Evolutionary conservation across 495 filamentous ascomycete genomes (phyloP).

Genomic region (Trichoderma orchidacearum): DNA sequence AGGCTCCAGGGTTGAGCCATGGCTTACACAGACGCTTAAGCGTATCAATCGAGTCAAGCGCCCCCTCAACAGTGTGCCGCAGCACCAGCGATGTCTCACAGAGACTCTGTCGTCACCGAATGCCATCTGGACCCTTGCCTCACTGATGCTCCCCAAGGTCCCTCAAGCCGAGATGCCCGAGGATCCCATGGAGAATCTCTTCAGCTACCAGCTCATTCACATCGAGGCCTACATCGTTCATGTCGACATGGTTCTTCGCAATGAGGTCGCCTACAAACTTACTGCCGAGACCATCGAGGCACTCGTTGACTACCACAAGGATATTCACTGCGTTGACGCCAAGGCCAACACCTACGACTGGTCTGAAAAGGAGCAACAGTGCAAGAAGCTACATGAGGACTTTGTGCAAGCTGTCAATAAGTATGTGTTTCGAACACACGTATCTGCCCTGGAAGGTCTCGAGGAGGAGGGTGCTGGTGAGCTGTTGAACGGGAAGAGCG

Average conservation of each 20-base stretch:
- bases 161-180: slow-evolving; percentile 77
- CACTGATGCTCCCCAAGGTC: slow-evolving; percentile 84
- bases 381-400: slow-evolving; percentile 96
- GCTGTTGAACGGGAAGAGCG: slow-evolving; percentile 78
- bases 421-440: slow-evolving; percentile 88
- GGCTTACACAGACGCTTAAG: slow-evolving; percentile 94
- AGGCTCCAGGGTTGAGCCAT: slow-evolving; percentile 87
- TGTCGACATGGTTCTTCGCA: slow-evolving; percentile 96
- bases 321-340: slow-evolving; percentile 84
- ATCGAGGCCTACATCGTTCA: slow-evolving; percentile 97
- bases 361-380: slow-evolving; percentile 89
- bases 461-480: slow-evolving; percentile 97
- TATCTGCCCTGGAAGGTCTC: slow-evolving; percentile 81
- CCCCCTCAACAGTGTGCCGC: slow-evolving; percentile 91
- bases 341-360: slow-evolving; percentile 86
- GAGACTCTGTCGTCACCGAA: slow-evolving; percentile 85
- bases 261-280: slow-evolving; percentile 97
- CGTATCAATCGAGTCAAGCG: slow-evolving; percentile 96
- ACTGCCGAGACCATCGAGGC: slow-evolving; percentile 94
- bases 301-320: slow-evolving; percentile 93
- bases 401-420: slow-evolving; percentile 96
- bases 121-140: slow-evolving; percentile 92
- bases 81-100: slow-evolving; percentile 93
- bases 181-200: slow-evolving; percentile 80
- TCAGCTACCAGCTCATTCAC: slow-evolving; percentile 90